Conservation (phyloP, 306 rosid species). For the Alnus glutinosa region DNA sequence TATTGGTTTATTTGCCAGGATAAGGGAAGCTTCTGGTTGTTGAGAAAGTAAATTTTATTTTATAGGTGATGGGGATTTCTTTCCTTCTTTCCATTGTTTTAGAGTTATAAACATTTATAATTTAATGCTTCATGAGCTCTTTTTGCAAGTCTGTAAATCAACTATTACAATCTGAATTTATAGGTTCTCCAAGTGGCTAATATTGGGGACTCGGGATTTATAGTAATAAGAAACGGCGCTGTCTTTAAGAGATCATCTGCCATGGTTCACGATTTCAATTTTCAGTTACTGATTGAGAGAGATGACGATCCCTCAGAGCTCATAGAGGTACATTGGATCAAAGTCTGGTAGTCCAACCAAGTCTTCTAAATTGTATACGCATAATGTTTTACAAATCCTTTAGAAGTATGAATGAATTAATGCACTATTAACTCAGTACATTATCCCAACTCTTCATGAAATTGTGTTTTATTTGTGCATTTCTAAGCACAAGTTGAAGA, state of each 20-base stretch:
- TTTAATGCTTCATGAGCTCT: background rate
- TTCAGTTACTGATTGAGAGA: constrained; percentile 52
- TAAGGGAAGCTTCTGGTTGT: constrained; percentile 17
- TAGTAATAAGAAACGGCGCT: constrained; percentile 59
- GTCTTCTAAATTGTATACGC: background rate
- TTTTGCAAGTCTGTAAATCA: constrained; percentile 24
- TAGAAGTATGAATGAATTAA: background rate
- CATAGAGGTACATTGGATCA: constrained; percentile 48
- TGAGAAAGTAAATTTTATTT: constrained; percentile 1
- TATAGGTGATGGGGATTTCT: background rate
- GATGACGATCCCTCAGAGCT: constrained; percentile 54
- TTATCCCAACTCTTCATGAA: background rate
- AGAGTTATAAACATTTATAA: constrained; percentile 1
- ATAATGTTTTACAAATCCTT: background rate
- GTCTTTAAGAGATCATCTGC: constrained; percentile 57
- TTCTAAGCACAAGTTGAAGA: background rate
- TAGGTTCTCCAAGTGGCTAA: constrained; percentile 76
- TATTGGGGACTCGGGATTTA: constrained; percentile 71
- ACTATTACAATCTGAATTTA: constrained; percentile 22
- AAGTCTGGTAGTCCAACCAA: background rate
- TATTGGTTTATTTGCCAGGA: background rate
- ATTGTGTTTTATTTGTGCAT: background rate
- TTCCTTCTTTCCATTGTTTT: background rate
- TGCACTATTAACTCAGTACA: background rate
- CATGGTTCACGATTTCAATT: constrained; percentile 59